Conservation (phyloP, 2,329 filamentous ascomycete species). For the Sclerotinia nivalis region DNA sequence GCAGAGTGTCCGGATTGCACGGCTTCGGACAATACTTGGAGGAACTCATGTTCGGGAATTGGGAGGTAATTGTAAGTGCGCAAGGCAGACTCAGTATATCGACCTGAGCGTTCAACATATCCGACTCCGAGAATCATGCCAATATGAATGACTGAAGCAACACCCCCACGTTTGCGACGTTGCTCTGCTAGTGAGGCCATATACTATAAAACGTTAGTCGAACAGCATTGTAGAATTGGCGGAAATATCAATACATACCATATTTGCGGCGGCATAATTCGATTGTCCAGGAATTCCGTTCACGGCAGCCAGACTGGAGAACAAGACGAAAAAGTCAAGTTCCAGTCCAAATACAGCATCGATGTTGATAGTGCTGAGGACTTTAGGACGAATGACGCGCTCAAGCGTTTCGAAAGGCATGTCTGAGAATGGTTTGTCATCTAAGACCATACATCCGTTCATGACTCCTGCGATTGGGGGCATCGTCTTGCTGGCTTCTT, state of each 20-base stretch:
- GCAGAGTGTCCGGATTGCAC: constrained; percentile 41
- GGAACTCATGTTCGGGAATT: constrained; percentile 45
- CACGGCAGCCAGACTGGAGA: constrained; percentile 43
- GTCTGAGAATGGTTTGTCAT: constrained; percentile 42
- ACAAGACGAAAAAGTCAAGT: constrained; percentile 48
- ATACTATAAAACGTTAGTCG: constrained; percentile 37
- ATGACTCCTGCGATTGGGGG: constrained; percentile 45
- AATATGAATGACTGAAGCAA: constrained; percentile 53
- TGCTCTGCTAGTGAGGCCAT: constrained; percentile 46
- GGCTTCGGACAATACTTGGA: constrained; percentile 47
- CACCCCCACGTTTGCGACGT: constrained; percentile 45
- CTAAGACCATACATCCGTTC: constrained; percentile 47
- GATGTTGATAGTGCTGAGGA: constrained; percentile 41
- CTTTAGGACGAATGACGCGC: constrained; percentile 42
- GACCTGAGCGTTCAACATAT: constrained; percentile 35
- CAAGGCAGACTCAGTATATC: background rate
- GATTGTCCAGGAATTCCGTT: constrained; percentile 42
- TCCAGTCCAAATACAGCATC: constrained; percentile 39
- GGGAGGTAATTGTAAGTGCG: constrained; percentile 11
- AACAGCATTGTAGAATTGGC: background rate
- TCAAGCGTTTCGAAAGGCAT: constrained; percentile 37
- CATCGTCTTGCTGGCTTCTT: constrained; percentile 21
- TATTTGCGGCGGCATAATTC: constrained; percentile 46
- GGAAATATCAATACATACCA: constrained; percentile 21
- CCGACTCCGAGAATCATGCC: constrained; percentile 50